Evolutionary conservation across 2,329 filamentous ascomycete genomes (phyloP), one percentile per base, ranked within the genome.

Genomic region (Ustulina deusta): DNA sequence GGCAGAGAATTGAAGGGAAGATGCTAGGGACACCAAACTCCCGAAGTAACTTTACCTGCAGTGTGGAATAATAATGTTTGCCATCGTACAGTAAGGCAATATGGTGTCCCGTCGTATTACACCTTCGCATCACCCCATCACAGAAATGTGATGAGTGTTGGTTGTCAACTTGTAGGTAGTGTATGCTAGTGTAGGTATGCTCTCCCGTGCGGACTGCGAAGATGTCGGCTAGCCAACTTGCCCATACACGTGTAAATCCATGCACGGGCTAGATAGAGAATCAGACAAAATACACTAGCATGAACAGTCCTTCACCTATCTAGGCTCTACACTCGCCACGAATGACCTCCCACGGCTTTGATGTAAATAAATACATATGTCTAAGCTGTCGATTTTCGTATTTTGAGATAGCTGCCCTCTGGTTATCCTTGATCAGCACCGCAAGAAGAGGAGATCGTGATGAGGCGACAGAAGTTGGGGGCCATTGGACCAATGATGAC

Each of bases 121-220:
- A 38, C 56, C 49, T 56, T 49, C 29, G 34, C 46, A 66, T 64
- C 58, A 46, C 38, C 40, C 34, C 67, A 63, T 66, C 52, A 58
- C 48, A 13, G 34, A 62, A 62, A 59, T 20, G n/a, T 60, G 44
- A 60, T n/a, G 27, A 36, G 22, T 15, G 36, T 44, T 13, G 36
- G 40, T 29, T 25, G 32, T 15, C 22, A 3, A 25, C 27, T 3
- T 36, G 34, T 36, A 36, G 9, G 13, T 40, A 15, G 38, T 40
- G n/a, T n/a, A n/a, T n/a, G n/a, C n/a, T 46, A 34, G 3, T 36
- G 49, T 34, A 29, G 27, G 17, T 29, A 34, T 27, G n/a, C 15
- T 46, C 32, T 55, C 22, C 22, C 36, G 42, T 42, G 49, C 42
- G 17, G 40, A 40, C 40, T 55, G 60, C 29, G 38, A 60, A 56